Base-by-base conservation (phyloP, 2,329 filamentous ascomycete genomes). In the Domatiomyces globalis region DNA sequence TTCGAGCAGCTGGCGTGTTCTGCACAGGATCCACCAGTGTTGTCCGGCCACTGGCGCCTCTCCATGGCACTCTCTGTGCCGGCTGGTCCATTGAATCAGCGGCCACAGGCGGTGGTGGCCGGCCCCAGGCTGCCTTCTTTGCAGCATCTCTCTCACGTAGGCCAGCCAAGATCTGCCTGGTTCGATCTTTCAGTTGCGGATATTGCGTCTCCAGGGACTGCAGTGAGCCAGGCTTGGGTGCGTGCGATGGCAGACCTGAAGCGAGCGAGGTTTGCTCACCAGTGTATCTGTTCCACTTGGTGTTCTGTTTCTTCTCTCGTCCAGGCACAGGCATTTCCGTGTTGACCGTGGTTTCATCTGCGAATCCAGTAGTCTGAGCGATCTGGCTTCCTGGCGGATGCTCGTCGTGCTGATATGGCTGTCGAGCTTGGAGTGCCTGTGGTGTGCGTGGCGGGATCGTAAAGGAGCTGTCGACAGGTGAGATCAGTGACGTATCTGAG, bases 41-140 rank as follows among this genome's bases (percentile, higher is more conserved):
- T 43, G 75, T 74, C 57, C 84, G 78, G 25, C 85, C 85, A 63
- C 81, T 87, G 39, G 80, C 79, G 17, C 84, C 84, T 60, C 81
- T 82, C 85, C 85, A 88, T 52, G 80, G 71, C 49, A 71, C 68
- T 44, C 66, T 66, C 45, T 62, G 52, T 42, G 58, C 73, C 4
- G 80, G 79, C 49, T 62, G 70, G 22, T 74, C 70, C 49, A 71
- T 66, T 54, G 60, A 63, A 69, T 60, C 57, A 65, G 65, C 19
- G 62, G 49, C 69, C 10, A 62, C 70, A 56, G 62, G 66, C 58
- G 52, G 53, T 25, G 57, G 47, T 18, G 36, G 22, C 67, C 66
- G 63, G 43, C 62, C 61, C 47, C 65, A 54, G 10, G 48, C 45
- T 60, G 62, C 47, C 58, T 61, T 57, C 58, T 62, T 55, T 65